Percentiles rank a stretch among this genome's conserved stretches.
Conservation (phyloP, 176 grass and related monocot genomes). For the Tillandsia fasciculata region DNA sequence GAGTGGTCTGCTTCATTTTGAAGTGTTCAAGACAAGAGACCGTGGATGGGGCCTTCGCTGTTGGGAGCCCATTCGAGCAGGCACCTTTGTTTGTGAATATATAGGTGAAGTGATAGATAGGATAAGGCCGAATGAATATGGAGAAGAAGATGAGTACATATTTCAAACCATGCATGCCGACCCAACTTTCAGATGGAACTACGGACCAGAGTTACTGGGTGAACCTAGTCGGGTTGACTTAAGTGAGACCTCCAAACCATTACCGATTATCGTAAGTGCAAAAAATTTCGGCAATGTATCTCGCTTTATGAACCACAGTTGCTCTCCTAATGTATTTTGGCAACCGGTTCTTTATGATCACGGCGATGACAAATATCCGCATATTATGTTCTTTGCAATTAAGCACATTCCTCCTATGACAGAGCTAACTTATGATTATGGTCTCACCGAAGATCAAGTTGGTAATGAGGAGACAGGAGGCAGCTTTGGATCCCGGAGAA, state of each 20-base stretch:
- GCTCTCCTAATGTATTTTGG: slow-evolving; percentile 74
- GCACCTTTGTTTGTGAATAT: slow-evolving; percentile 78
- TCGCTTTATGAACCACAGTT: slow-evolving; percentile 88
- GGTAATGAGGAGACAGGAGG: slow-evolving; percentile 25
- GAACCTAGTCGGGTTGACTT: slow-evolving; percentile 43
- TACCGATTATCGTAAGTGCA: slow-evolving; percentile 51
- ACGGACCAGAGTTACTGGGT: slow-evolving; percentile 59
- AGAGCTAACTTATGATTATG: slow-evolving; percentile 87
- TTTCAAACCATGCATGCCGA: slow-evolving; percentile 40
- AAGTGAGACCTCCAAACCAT: slow-evolving; percentile 34
- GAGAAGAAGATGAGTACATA: slow-evolving; percentile 47
- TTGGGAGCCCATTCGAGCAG: slow-evolving; percentile 78
- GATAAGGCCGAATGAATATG: slow-evolving; percentile 13
- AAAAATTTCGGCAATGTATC: slow-evolving; percentile 55
- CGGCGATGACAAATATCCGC: slow-evolving; percentile 49
- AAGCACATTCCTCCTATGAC: slow-evolving; percentile 86
- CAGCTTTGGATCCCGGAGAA: slow-evolving; percentile 19
- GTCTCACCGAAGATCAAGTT: slow-evolving; percentile 24
- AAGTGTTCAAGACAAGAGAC: slow-evolving; percentile 66
- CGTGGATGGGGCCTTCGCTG: slow-evolving; percentile 70
- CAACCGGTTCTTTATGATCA: slow-evolving; percentile 77
- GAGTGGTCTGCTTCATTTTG: slow-evolving; percentile 58
- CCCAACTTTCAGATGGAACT: slow-evolving; percentile 68
- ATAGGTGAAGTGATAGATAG: slow-evolving; percentile 62
- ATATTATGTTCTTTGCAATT: slow-evolving; percentile 71